phyloP scores from a whole-genome alignment of 2,329 filamentous ascomycete genomes.

The Trichoderma polysporum region DNA sequence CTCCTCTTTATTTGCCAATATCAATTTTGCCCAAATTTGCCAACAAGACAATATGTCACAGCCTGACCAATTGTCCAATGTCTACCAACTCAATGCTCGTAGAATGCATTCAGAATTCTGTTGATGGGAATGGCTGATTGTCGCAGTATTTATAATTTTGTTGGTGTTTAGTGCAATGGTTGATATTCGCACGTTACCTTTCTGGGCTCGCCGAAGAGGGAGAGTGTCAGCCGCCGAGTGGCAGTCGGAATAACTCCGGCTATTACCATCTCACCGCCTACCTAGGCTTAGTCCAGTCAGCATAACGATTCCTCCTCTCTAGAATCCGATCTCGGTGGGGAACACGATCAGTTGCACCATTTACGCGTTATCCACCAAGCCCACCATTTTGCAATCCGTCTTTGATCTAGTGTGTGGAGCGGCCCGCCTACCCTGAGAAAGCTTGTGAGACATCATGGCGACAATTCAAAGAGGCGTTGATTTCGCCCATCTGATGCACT shows the following conservation, averaged over 20 bases:
- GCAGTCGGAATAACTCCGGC: not conserved
- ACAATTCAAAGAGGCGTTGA: not conserved
- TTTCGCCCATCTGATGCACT: constrained; percentile 12
- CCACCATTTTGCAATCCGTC: not conserved
- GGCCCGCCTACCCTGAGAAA: not conserved
- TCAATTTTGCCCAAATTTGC: not conserved
- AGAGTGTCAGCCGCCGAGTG: not conserved
- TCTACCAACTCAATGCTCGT: not conserved
- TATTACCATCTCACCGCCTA: not conserved
- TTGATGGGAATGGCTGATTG: not conserved
- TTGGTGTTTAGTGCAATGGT: not conserved
- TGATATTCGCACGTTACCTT: not conserved
- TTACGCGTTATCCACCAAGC: not conserved
- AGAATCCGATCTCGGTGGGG: not conserved
- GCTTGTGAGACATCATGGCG: not conserved
- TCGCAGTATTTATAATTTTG: not conserved
- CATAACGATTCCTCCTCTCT: not conserved
- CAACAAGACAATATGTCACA: not conserved
- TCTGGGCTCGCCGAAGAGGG: not conserved
- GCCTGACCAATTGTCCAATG: not conserved
- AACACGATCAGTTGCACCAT: not conserved
- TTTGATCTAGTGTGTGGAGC: not conserved
- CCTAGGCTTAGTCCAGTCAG: too few species aligned
- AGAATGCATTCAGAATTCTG: not conserved
- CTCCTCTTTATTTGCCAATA: not conserved